phyloP scores from a whole-genome alignment of 164 flowering plant genomes.

The Cinnamomum micranthum region DNA sequence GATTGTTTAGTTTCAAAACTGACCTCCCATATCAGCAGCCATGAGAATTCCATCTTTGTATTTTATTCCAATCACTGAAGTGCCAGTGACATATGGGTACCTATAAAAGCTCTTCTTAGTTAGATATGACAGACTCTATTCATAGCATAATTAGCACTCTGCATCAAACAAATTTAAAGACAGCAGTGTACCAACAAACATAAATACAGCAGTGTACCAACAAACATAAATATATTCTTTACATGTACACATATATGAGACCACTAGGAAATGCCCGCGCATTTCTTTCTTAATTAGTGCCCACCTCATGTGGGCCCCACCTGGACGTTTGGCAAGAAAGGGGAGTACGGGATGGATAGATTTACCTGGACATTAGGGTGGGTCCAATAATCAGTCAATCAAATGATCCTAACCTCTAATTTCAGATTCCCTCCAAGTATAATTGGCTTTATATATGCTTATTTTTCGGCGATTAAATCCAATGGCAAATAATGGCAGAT shows the following conservation, averaged over 20 bases:
- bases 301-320: too few relatives aligned
- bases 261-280: background rate
- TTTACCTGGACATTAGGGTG: too few relatives aligned
- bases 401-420: too few relatives aligned
- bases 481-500: too few relatives aligned
- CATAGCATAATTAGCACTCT: background rate
- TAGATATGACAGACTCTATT: background rate
- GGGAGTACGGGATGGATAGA: too few relatives aligned
- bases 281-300: too few relatives aligned
- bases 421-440: too few relatives aligned
- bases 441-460: too few relatives aligned
- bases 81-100: constrained; percentile 87
- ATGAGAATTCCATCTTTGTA: constrained; percentile 89
- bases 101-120: constrained; percentile 23
- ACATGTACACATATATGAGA: background rate
- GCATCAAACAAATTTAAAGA: background rate
- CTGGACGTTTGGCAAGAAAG: too few relatives aligned
- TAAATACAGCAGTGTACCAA: background rate
- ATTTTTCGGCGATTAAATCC: too few relatives aligned
- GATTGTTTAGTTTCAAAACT: background rate
- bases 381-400: too few relatives aligned
- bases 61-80: constrained; percentile 81
- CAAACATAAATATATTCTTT: background rate
- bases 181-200: background rate
- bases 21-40: constrained; percentile 98